phyloP scores from a whole-genome alignment of 805 yeast species.

The Ogataea pilisensis region DNA sequence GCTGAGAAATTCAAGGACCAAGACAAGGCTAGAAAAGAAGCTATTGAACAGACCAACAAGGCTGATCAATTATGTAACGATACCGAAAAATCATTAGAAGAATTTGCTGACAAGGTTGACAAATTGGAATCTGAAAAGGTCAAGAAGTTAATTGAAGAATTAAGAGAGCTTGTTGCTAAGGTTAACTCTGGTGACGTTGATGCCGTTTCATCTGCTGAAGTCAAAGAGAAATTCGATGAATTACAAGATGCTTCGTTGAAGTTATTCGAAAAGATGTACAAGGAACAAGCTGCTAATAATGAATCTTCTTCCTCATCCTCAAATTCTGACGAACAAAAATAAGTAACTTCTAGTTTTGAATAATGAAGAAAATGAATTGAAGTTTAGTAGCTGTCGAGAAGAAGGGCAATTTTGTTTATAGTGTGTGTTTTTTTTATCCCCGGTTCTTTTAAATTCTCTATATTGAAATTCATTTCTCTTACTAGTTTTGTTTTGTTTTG shows the following conservation, averaged over 20 bases:
- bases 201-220: constrained; percentile 45
- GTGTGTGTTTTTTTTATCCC: constrained; percentile 1
- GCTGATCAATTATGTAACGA: constrained; percentile 80
- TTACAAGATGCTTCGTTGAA: constrained; percentile 72
- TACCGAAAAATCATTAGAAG: constrained; percentile 79
- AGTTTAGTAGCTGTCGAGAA: neutral
- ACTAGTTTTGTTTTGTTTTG: neutral
- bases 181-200: constrained; percentile 47
- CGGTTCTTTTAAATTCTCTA: neutral
- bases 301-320: constrained; percentile 10
- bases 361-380: neutral
- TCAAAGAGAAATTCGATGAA: constrained; percentile 71
- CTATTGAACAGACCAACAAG: constrained; percentile 69
- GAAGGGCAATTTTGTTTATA: neutral
- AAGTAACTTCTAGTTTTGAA: constrained; percentile 1
- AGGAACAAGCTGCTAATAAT: constrained; percentile 31
- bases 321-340: constrained; percentile 15
- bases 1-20: constrained; percentile 58
- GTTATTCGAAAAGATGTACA: constrained; percentile 68
- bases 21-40: constrained; percentile 56
- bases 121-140: constrained; percentile 45
- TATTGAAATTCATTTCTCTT: neutral
- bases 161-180: constrained; percentile 64
- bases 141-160: constrained; percentile 49
- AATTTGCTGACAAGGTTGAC: constrained; percentile 62